Evolutionary conservation across 148 eudicot genomes (phyloP).

Genomic region (Camellia granthamiana): DNA sequence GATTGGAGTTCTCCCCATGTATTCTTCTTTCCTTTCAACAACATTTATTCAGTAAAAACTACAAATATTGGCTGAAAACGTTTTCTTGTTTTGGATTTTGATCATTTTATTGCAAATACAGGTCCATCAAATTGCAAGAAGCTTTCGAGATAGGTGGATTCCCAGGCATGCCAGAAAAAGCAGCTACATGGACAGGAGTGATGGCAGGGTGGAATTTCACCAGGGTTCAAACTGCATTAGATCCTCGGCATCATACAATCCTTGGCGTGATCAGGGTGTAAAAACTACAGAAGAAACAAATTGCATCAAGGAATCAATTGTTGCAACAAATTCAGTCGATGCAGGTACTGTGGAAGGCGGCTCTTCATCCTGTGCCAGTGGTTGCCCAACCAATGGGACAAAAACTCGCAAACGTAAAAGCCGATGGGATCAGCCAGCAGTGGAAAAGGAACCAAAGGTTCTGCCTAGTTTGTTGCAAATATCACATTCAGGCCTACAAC

Average conservation of each 20-base stretch:
- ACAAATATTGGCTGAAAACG: background rate
- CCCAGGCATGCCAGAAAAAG: constrained; percentile 52
- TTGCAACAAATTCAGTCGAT: constrained; percentile 28
- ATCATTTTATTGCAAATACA: constrained; percentile 24
- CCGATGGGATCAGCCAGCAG: constrained; percentile 78
- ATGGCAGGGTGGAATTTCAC: constrained; percentile 39
- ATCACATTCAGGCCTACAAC: background rate
- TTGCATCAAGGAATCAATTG: constrained; percentile 29
- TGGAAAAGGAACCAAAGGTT: constrained; percentile 29
- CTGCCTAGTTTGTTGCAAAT: constrained; percentile 20
- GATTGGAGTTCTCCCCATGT: background rate
- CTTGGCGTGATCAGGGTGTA: constrained; percentile 35
- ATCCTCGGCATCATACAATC: constrained; percentile 30
- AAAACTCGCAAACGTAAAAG: constrained; percentile 74
- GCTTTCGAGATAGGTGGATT: constrained; percentile 81
- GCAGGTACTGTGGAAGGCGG: constrained; percentile 28
- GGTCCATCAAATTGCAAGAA: constrained; percentile 95
- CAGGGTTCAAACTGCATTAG: constrained; percentile 35
- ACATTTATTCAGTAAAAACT: background rate
- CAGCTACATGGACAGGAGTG: constrained; percentile 44
- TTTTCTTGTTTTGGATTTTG: constrained; percentile 1
- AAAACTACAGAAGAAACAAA: constrained; percentile 41
- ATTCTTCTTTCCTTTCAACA: background rate
- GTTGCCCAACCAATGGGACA: constrained; percentile 22
- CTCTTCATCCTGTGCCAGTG: constrained; percentile 33